phyloP scores from a whole-genome alignment of 768 basidiomycete genomes.

The Hemileccinum rubropunctum region DNA sequence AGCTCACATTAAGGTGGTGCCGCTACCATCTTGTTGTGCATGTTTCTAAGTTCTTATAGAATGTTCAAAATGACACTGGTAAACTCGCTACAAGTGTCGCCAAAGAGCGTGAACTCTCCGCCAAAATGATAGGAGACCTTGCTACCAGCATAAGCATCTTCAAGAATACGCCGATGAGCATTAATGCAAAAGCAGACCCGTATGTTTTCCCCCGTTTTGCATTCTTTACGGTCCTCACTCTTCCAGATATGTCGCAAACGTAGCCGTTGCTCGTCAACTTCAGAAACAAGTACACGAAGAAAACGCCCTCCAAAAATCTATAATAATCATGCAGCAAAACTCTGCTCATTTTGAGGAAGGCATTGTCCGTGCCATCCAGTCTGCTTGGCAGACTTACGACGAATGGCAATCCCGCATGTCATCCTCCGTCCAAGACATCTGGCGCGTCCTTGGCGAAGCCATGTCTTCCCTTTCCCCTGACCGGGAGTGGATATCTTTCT shows the following conservation, averaged over 20 bases:
- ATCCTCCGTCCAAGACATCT: constrained; percentile 68
- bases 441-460: constrained; percentile 62
- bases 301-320: constrained; percentile 95
- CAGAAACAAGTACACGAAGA: constrained; percentile 95
- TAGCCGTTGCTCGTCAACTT: constrained; percentile 73
- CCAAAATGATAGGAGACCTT: constrained; percentile 83
- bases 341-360: constrained; percentile 96
- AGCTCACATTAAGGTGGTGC: constrained; percentile 86
- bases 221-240: background rate
- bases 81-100: constrained; percentile 90
- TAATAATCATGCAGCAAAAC: constrained; percentile 98
- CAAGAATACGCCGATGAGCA: constrained; percentile 91
- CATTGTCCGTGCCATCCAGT: constrained; percentile 91
- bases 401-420: constrained; percentile 90
- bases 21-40: background rate
- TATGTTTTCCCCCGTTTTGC: background rate
- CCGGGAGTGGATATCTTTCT: constrained; percentile 94
- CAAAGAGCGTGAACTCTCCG: constrained; percentile 83
- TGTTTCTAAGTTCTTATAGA: constrained; percentile 39
- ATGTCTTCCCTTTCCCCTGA: constrained; percentile 84
- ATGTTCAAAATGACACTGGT: constrained; percentile 94
- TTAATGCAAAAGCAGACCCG: constrained; percentile 50
- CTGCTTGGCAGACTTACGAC: constrained; percentile 95
- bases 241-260: constrained; percentile 63
- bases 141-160: constrained; percentile 83